Evolutionary conservation across 169 alveolate genomes (phyloP).

Genomic region (Cryptosporidium parvum): DNA sequence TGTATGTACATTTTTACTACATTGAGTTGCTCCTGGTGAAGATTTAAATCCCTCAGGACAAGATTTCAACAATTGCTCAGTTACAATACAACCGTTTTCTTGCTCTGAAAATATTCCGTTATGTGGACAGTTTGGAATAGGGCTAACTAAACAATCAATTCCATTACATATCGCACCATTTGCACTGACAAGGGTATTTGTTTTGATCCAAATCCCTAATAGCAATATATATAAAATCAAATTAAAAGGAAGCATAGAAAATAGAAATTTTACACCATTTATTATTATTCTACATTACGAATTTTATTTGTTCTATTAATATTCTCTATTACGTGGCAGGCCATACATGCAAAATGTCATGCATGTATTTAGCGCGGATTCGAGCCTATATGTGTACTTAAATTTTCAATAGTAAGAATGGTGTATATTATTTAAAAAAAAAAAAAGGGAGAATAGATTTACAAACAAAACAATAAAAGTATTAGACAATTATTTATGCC

Average conservation of each 20-base stretch:
- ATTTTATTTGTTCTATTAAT: not conserved
- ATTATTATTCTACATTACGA: not conserved
- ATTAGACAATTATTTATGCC: not conserved
- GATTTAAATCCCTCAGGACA: slow-evolving; percentile 60
- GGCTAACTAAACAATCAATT: slow-evolving; percentile 32
- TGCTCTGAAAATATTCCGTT: slow-evolving; percentile 66
- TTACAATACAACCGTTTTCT: slow-evolving; percentile 60
- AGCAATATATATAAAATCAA: not conserved
- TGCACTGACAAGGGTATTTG: not conserved
- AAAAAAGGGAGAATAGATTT: not conserved
- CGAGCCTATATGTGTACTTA: not conserved
- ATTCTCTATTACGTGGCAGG: slow-evolving; percentile 15
- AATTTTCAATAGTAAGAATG: not conserved
- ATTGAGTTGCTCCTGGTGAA: slow-evolving; percentile 19
- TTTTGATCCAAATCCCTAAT: not conserved
- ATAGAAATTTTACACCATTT: not conserved
- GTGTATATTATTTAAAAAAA: not conserved
- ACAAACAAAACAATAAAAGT: not conserved
- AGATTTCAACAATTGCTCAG: slow-evolving; percentile 42
- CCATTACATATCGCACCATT: slow-evolving; percentile 20
- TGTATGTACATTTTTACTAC: slow-evolving; percentile 68
- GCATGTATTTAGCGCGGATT: slow-evolving; percentile 1
- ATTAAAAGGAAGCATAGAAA: not conserved
- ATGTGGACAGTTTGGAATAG: slow-evolving; percentile 53
- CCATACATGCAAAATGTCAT: not conserved